Evolutionary conservation across 2,329 filamentous ascomycete genomes (phyloP), one percentile per base, ranked within the genome.

Genomic region (Colletotrichum limetticola): DNA sequence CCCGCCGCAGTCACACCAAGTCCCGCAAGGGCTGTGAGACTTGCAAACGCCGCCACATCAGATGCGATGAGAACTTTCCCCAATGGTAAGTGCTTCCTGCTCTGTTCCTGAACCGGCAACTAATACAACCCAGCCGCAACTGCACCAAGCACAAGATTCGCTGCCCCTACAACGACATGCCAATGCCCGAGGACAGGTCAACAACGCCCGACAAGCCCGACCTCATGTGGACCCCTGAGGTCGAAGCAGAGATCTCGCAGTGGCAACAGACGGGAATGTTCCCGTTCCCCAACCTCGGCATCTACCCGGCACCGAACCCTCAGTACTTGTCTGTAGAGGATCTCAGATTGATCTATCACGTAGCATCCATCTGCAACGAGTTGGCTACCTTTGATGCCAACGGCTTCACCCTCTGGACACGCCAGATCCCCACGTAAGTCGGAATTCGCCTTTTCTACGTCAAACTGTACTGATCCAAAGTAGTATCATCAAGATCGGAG

Each of bases 71-170:
- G 84, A 98, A 91, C 77, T 98, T 98, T 80, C 97, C 97, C 64
- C 97, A 99, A 90, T 99, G 96, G 95, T 97, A 88, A 62, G 28
- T 56, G 64, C n/a, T 14, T 46, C 35, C 16, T 22, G 19, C n/a
- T 66, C 12, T n/a, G 24, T 4, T 49, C 35, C 24, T 52, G 12
- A 16, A 52, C 22, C 52, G 4, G 28, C 61, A 30, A 19, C 53
- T 67, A 77, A 83, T 73, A 81, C 74, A 67, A 57, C 42, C 79
- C 79, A 97, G 95, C 86, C 95, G 95, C 80, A 99, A 99, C 85
- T 99, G 97, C 85, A 98, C 96, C 74, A 99, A 98, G 86, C 97
- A 99, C 86, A 98, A 98, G 86, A 97, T 97, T 79, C 94, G 95
- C 79, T 99, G 97, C 85, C 97, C 98, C 78, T 99, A 98, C 86